Percentiles rank a stretch among this genome's conserved stretches.
phyloP scores from a whole-genome alignment of 139 green algal species.

The Ettlia oleoabundans region DNA sequence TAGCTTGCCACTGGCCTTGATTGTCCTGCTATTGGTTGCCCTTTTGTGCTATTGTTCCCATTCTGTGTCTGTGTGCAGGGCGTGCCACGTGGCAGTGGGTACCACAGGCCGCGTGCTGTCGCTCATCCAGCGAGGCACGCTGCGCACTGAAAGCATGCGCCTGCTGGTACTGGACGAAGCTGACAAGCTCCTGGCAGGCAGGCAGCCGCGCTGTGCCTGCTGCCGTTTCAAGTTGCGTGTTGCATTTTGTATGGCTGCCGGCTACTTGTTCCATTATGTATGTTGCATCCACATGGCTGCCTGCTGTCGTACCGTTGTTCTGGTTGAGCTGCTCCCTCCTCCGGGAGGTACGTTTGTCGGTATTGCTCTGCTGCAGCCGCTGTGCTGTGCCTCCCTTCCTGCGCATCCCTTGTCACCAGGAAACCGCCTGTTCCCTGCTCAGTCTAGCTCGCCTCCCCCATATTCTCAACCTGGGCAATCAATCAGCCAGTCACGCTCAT shows the following conservation, averaged over 20 bases:
- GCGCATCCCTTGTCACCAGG: background rate
- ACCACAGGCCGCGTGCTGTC: slow-evolving; percentile 78
- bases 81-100: slow-evolving; percentile 77
- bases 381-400: background rate
- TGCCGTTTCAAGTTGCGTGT: no score
- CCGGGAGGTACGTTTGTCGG: no score
- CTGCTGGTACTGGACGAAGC: slow-evolving; percentile 86
- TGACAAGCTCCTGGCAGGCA: slow-evolving; percentile 71
- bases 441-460: no score
- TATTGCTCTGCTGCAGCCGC: background rate
- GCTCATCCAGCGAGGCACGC: slow-evolving; percentile 57
- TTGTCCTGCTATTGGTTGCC: no score
- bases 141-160: slow-evolving; percentile 40
- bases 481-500: background rate
- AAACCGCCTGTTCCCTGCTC: no score
- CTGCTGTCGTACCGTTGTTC: no score
- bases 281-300: no score
- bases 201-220: slow-evolving; percentile 38
- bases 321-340: no score
- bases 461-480: background rate
- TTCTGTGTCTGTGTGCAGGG: slow-evolving; percentile 40
- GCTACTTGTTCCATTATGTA: no score
- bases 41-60: no score
- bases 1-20: no score
- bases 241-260: no score